phyloP scores from a whole-genome alignment of 129 eudicot genomes.

The Gnaphalium uliginosum region DNA sequence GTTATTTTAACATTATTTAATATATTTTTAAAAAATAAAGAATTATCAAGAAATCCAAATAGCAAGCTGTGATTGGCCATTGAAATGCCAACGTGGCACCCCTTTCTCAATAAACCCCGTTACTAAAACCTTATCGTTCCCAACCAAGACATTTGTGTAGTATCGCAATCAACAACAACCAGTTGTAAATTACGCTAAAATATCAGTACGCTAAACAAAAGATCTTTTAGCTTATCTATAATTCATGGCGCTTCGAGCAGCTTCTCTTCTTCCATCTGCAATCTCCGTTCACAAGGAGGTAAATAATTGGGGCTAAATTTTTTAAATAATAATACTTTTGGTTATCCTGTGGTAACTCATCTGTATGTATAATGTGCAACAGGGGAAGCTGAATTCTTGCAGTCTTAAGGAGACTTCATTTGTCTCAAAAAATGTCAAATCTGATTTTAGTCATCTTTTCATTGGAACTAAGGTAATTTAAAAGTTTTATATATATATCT shows the following conservation, averaged over 20 bases:
- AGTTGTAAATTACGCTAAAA: background rate
- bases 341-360: background rate
- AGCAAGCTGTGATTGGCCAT: conserved; percentile 49
- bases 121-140: conserved; percentile 53
- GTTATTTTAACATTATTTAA: too few relatives aligned
- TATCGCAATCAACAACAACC: background rate
- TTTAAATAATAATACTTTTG: background rate
- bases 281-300: conserved; percentile 75
- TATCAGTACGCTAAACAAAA: background rate
- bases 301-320: background rate
- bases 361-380: conserved; percentile 27
- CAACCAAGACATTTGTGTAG: background rate
- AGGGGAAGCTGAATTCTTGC: conserved; percentile 54
- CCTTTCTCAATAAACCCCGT: conserved; percentile 30
- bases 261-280: conserved; percentile 61
- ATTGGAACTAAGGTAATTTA: conserved; percentile 54
- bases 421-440: conserved; percentile 40
- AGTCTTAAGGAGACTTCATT: conserved; percentile 45
- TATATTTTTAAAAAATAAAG: background rate
- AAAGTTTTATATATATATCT: background rate
- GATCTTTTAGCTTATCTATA: background rate
- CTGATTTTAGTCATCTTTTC: conserved; percentile 53
- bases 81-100: conserved; percentile 44
- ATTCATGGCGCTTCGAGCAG: conserved; percentile 82
- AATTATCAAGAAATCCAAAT: conserved; percentile 54